phyloP scores from a whole-genome alignment of 805 yeast species.

The Lipomyces spencermartinsiae region DNA sequence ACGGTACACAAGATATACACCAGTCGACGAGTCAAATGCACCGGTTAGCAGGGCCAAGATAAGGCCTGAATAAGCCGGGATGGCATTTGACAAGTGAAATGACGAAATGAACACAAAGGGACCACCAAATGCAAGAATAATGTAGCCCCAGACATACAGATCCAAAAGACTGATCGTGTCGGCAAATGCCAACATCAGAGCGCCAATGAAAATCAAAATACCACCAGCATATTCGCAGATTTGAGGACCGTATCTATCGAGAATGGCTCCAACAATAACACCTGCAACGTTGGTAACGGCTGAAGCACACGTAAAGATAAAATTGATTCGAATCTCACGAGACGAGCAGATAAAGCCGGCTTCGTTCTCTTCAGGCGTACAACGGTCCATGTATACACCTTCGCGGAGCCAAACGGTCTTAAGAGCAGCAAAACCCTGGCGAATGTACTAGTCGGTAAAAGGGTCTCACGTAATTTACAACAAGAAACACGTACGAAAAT shows the following conservation, averaged over 20 bases:
- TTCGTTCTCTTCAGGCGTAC: constrained; percentile 51
- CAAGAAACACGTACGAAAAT: constrained; percentile 60
- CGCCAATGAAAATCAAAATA: constrained; percentile 60
- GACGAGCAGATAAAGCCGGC: constrained; percentile 56
- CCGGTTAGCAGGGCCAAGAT: constrained; percentile 85
- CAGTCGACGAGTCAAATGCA: constrained; percentile 94
- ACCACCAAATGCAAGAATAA: constrained; percentile 83
- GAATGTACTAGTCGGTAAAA: neutral
- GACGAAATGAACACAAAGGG: constrained; percentile 91
- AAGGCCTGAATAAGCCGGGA: constrained; percentile 82
- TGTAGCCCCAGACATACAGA: constrained; percentile 75
- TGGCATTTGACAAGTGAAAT: constrained; percentile 86
- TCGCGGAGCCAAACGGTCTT: constrained; percentile 81
- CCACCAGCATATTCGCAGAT: constrained; percentile 80
- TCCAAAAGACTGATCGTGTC: constrained; percentile 53
- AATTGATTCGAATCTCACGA: constrained; percentile 84
- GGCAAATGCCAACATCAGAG: constrained; percentile 55
- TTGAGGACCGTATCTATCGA: constrained; percentile 83
- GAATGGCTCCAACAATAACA: constrained; percentile 76
- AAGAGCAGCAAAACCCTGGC: constrained; percentile 80
- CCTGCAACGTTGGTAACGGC: constrained; percentile 86
- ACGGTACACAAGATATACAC: constrained; percentile 78
- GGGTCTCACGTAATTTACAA: neutral
- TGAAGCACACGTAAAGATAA: constrained; percentile 85
- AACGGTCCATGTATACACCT: constrained; percentile 72